These are phyloP conservation scores for Boechera stricta DNA, from an alignment of 345 rosid species.

Conservation along the genomic window DNA sequence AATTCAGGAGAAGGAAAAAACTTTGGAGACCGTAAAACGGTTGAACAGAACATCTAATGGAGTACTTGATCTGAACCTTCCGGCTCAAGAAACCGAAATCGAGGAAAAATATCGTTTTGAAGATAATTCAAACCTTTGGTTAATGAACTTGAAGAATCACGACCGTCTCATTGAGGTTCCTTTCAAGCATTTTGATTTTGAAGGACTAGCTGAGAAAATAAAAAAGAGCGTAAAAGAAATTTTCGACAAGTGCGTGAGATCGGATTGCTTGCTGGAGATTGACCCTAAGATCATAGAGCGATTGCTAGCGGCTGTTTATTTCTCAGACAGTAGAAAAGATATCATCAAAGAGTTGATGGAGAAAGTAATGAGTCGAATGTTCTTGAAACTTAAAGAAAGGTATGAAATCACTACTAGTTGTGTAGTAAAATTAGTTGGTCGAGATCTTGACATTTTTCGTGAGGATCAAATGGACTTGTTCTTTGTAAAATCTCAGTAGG, in stretches of 20 bases:
- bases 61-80: slow-evolving; percentile 73
- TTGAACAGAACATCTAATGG: slow-evolving; percentile 46
- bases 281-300: slow-evolving; percentile 64
- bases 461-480: slow-evolving; percentile 40
- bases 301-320: slow-evolving; percentile 54
- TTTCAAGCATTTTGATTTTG: slow-evolving; percentile 69
- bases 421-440: slow-evolving; percentile 52
- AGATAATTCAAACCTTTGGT: slow-evolving; percentile 57
- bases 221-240: slow-evolving; percentile 41
- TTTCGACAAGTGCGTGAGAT: slow-evolving; percentile 47
- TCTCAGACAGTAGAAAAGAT: slow-evolving; percentile 45
- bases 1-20: slow-evolving; percentile 40
- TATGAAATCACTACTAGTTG: slow-evolving; percentile 48
- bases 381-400: slow-evolving; percentile 49
- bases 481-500: slow-evolving; percentile 39
- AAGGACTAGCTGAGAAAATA: slow-evolving; percentile 54
- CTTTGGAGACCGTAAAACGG: slow-evolving; percentile 50
- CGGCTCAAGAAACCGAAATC: slow-evolving; percentile 58
- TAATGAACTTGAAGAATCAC: slow-evolving; percentile 53
- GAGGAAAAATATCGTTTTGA: slow-evolving; percentile 32
- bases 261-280: slow-evolving; percentile 51
- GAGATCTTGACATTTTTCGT: slow-evolving; percentile 30
- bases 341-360: slow-evolving; percentile 55
- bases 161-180: slow-evolving; percentile 45
- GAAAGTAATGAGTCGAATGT: slow-evolving; percentile 52